phyloP scores from a whole-genome alignment of 2,329 filamentous ascomycete species.

The Verticillium isaacii region DNA sequence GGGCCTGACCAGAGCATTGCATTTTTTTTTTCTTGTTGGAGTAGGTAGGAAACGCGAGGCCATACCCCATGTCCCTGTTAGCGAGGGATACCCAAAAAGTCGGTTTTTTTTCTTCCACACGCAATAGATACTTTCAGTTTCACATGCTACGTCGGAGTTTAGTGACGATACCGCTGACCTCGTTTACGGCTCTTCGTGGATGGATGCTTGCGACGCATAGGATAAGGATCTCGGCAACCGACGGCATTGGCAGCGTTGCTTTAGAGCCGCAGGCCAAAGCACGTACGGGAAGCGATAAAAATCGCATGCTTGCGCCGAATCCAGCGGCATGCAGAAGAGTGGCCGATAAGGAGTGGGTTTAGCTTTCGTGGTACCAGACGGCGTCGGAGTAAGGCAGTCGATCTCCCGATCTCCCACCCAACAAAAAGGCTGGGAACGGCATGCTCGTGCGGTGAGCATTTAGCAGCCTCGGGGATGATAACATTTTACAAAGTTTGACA shows the following conservation, averaged over 20 bases:
- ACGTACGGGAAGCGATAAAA: not conserved
- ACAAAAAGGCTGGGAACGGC: not conserved
- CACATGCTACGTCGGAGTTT: not conserved
- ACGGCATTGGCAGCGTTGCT: not conserved
- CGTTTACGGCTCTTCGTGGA: not conserved
- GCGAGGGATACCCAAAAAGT: conserved; percentile 12
- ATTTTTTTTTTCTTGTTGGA: conserved; percentile 4
- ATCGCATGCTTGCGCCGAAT: not conserved
- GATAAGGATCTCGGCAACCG: not conserved
- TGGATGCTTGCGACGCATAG: not conserved
- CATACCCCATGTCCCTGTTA: conserved; percentile 2
- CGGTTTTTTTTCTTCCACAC: not conserved
- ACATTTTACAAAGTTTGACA: too few relatives aligned
- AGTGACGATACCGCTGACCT: not conserved
- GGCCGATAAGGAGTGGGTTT: not conserved
- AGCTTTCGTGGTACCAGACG: not conserved
- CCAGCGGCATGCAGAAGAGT: not conserved
- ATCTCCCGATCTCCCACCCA: not conserved
- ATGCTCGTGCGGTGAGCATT: not conserved
- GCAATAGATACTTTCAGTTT: not conserved
- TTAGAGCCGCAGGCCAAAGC: not conserved
- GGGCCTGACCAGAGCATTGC: not conserved
- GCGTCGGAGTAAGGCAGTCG: not conserved
- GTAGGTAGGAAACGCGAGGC: conserved; percentile 5
- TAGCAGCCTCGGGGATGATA: too few relatives aligned